Evolutionary conservation across 345 rosid species (phyloP).

Genomic region (Kandelia obovata): DNA sequence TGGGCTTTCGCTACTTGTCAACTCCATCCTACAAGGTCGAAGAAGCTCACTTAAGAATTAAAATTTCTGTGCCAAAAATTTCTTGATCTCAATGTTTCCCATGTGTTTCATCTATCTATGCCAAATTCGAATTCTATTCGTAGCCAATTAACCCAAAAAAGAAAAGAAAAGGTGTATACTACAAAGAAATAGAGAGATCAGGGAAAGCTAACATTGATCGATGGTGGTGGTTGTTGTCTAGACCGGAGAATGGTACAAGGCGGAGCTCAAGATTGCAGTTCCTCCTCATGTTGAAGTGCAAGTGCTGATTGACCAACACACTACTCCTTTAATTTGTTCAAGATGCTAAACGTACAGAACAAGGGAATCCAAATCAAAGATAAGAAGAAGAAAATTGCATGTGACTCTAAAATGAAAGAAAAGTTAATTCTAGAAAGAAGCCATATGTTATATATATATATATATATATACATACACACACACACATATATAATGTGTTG

Average conservation of each 20-base stretch:
- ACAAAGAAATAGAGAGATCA: background rate
- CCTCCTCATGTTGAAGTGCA: slow-evolving; percentile 26
- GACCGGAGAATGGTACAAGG: slow-evolving; percentile 27
- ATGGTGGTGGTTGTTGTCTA: background rate
- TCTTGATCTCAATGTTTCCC: too few species aligned
- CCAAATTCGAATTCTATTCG: too few species aligned
- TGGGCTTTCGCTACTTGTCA: slow-evolving; percentile 15
- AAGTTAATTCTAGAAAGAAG: background rate
- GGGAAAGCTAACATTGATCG: slow-evolving; percentile 10
- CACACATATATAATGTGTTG: background rate
- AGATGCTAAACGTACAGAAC: background rate
- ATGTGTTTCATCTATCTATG: too few species aligned
- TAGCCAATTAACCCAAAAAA: background rate
- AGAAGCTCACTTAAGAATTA: background rate
- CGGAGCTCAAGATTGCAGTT: slow-evolving; percentile 48
- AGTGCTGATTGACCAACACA: too few species aligned
- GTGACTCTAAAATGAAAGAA: background rate
- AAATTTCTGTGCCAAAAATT: background rate
- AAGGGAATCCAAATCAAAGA: background rate
- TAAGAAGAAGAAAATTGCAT: too few species aligned
- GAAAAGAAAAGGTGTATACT: background rate
- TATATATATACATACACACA: too few species aligned
- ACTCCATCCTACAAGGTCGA: slow-evolving; percentile 17
- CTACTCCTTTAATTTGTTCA: background rate
- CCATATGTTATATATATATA: too few species aligned